phyloP scores from a whole-genome alignment of 495 filamentous ascomycete species.

The Trichocladium antarcticum region DNA sequence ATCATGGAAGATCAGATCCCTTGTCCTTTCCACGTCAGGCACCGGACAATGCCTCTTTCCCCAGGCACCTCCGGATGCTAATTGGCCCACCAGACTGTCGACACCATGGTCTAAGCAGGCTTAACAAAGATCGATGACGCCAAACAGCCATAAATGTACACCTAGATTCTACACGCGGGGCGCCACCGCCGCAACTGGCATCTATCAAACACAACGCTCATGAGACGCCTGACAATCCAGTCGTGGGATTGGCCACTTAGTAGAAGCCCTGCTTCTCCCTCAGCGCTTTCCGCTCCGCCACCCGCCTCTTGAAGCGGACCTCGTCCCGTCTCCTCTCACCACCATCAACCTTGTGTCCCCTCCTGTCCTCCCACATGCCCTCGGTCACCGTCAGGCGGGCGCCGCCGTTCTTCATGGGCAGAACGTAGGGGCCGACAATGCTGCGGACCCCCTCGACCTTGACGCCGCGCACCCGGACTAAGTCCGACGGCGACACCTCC shows the following conservation, averaged over 20 bases:
- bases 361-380: conserved; percentile 75
- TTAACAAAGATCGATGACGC: no score
- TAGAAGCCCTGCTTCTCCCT: conserved; percentile 28
- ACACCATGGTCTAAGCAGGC: neutral
- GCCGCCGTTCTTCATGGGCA: conserved; percentile 51
- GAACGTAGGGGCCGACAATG: conserved; percentile 60
- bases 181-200: neutral
- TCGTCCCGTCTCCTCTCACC: conserved; percentile 83
- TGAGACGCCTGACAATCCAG: neutral
- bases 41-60: no score
- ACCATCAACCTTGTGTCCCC: conserved; percentile 88
- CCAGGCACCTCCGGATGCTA: conserved; percentile 1
- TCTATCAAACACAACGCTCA: neutral
- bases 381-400: conserved; percentile 60
- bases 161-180: conserved; percentile 15
- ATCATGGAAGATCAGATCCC: no score
- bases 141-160: conserved; percentile 18
- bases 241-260: conserved; percentile 5
- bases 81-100: neutral
- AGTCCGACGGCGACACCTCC: conserved; percentile 29
- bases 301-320: conserved; percentile 50
- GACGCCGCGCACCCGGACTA: conserved; percentile 49
- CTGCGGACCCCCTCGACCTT: conserved; percentile 51
- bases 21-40: no score
- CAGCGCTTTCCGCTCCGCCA: conserved; percentile 38